A percentile compares a stretch with the other conserved stretches of the same genome.
Evolutionary conservation across 2,329 filamentous ascomycete species (phyloP).

Genomic region (Ceratocystiopsis brevicomis): DNA sequence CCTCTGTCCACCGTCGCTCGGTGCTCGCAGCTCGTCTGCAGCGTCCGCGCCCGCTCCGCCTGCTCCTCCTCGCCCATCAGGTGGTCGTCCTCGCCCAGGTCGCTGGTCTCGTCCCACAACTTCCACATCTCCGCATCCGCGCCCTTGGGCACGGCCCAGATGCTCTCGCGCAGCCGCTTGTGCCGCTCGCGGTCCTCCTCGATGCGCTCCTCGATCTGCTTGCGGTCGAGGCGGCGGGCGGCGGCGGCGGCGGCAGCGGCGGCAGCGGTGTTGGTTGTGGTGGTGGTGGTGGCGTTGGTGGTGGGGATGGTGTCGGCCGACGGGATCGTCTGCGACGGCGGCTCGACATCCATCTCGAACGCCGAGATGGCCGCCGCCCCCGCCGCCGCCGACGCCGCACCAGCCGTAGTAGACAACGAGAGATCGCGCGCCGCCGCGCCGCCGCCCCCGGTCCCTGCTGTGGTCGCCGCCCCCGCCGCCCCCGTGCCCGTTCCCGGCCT

Average conservation of each 20-base stretch:
- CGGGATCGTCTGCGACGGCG: conserved; percentile 21
- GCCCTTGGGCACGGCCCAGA: conserved; percentile 65
- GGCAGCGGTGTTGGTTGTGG: no score
- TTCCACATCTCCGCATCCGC: conserved; percentile 55
- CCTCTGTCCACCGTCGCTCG: conserved; percentile 4
- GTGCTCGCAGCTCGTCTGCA: conserved; percentile 21
- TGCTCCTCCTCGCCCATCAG: conserved; percentile 56
- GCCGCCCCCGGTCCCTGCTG: conserved; percentile 2
- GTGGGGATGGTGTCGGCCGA: no score
- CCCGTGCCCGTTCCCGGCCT: background rate
- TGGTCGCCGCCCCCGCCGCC: no score
- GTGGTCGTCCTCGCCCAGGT: conserved; percentile 74
- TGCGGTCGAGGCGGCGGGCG: conserved; percentile 45
- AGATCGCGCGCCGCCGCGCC: no score
- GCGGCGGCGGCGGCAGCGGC: background rate
- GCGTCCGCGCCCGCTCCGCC: conserved; percentile 24
- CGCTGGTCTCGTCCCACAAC: conserved; percentile 74
- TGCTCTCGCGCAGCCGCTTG: conserved; percentile 76
- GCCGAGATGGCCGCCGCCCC: background rate
- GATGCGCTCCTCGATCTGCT: conserved; percentile 85
- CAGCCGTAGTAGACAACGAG: background rate
- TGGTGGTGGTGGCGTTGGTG: no score
- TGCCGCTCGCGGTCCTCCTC: conserved; percentile 93
- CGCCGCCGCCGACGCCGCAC: background rate
- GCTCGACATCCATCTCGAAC: conserved; percentile 18